Base-by-base conservation (phyloP, 345 rosid species). In the Pistacia atlantica region DNA sequence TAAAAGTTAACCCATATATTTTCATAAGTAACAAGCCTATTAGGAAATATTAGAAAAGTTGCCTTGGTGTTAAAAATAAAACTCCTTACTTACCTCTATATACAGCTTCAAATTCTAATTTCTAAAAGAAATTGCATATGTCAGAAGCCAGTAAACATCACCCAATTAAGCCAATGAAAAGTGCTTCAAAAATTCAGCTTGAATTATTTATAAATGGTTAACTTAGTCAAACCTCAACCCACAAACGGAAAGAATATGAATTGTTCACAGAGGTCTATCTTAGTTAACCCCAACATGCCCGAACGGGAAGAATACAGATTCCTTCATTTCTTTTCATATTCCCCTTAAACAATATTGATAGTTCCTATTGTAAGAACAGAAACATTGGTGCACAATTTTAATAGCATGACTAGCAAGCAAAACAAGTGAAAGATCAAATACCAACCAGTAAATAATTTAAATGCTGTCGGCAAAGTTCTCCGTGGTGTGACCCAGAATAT, bases 391-490 rank as follows among this genome's bases (percentile, higher is more conserved):
- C 25, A n/a, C n/a, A 37, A 56, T 56, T 54, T 12, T 33, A 56
- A 37, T 31, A 55, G 49, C 37, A 0, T 55, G 63, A 33, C 10
- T 18, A 11, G 18, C 28, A 57, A 72, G 38, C 49, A 72, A 22
- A 62, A 76, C 4, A 67, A 10, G 61, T 49, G 49, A 51, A 45
- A 42, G 16, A 67, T 59, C 56, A 37, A 64, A 64, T 11, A 84
- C 92, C 79, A 75, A 94, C 99, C 99, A 18, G 99, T 94, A 78
- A 87, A 97, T 77, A 97, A 73, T 82, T 92, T 94, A 80, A 92
- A 97, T 28, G 98, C 87, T 7, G 97, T 89, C 14, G 99, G 99
- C 87, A 97, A 83, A 79, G 84, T 46, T 86, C 98, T 90, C 72
- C 85, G 84, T 13, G 93, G 97, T 28, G 91, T 80, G 78, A 92